phyloP scores from a whole-genome alignment of 2,329 filamentous ascomycete genomes.

The Alternaria longipes region DNA sequence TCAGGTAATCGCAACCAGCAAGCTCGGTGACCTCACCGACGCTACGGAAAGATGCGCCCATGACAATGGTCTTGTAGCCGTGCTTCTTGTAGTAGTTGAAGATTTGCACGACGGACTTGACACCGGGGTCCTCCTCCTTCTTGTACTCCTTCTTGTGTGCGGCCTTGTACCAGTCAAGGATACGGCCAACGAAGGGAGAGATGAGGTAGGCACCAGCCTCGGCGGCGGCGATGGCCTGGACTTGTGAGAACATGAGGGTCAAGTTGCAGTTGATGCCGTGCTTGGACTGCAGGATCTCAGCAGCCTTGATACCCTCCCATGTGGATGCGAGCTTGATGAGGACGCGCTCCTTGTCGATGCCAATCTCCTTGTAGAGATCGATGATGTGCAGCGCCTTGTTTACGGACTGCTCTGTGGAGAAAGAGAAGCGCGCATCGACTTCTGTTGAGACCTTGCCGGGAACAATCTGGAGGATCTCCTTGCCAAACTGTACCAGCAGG shows the following conservation, averaged over 20 bases:
- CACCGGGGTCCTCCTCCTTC: slow-evolving; percentile 92
- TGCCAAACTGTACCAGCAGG: slow-evolving; percentile 97
- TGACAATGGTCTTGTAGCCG: slow-evolving; percentile 99
- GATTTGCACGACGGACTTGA: slow-evolving; percentile 90
- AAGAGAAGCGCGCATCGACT: slow-evolving; percentile 95
- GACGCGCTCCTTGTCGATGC: slow-evolving; percentile 91
- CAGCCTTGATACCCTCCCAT: slow-evolving; percentile 99
- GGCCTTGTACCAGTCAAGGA: slow-evolving; percentile 99
- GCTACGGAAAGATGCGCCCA: slow-evolving; percentile 99
- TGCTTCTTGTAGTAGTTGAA: slow-evolving; percentile 99
- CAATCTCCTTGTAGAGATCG: slow-evolving; percentile 91
- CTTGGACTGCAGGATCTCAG: slow-evolving; percentile 94
- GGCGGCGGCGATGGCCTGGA: slow-evolving; percentile 94
- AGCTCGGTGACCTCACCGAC: slow-evolving; percentile 97
- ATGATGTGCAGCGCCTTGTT: slow-evolving; percentile 98
- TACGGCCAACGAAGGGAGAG: slow-evolving; percentile 98
- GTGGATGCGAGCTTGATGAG: slow-evolving; percentile 99
- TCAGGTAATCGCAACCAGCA: slow-evolving; percentile 97
- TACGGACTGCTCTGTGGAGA: slow-evolving; percentile 90
- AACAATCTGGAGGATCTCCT: slow-evolving; percentile 95
- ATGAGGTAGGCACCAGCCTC: slow-evolving; percentile 97
- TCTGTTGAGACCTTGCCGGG: slow-evolving; percentile 99
- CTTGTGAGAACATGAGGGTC: slow-evolving; percentile 96
- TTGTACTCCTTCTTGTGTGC: slow-evolving; percentile 91
- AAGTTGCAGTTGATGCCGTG: slow-evolving; percentile 98